Base-by-base conservation (phyloP, 306 rosid species). In the Quercus robur region DNA sequence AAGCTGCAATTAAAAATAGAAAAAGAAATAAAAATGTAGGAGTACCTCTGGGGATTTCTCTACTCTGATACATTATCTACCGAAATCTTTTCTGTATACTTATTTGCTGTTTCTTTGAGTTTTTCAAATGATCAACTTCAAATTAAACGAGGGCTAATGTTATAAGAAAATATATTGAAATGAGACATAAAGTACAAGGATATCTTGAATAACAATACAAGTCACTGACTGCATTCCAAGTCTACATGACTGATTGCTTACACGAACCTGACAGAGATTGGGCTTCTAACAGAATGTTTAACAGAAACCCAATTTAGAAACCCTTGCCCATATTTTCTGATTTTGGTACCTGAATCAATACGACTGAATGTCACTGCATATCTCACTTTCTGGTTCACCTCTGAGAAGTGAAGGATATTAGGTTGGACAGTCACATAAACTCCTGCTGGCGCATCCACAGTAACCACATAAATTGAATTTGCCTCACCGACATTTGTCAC, bases 401-500 rank as follows among this genome's bases (percentile, higher is more conserved):
- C 56, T 61, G 92, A 79, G 85, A 91, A 91, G 76, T 70, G 9
- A 51, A 94, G 83, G 74, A 68, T 82, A 62, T 71, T 35, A 74
- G 97, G 94, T 6, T 73, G 55, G 74, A 94, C 88, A 46, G 56
- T 85, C 67, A 91, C 88, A 31, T 80, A 69, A 77, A 91, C 90
- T 52, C 86, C 92, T 64, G 77, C 79, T 66, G 98, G 97, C 66
- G 87, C 86, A 0, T 1, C 63, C 31, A 91, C 74, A 38, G 57
- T 35, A 77, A 66, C 88, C 21, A 17, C 81, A 56, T 87, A 90
- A 56, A 85, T 79, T 71, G 94, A 92, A 63, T 74, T 3, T 20
- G 86, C 81, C 21, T 77, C 87, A 5, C 97, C 97, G 15, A 92
- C 97, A 77, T 90, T 90, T 71, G 94, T 92, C 71, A 92, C 87